Base-by-base conservation (phyloP, 768 basidiomycete species). In the Mycena floridula region DNA sequence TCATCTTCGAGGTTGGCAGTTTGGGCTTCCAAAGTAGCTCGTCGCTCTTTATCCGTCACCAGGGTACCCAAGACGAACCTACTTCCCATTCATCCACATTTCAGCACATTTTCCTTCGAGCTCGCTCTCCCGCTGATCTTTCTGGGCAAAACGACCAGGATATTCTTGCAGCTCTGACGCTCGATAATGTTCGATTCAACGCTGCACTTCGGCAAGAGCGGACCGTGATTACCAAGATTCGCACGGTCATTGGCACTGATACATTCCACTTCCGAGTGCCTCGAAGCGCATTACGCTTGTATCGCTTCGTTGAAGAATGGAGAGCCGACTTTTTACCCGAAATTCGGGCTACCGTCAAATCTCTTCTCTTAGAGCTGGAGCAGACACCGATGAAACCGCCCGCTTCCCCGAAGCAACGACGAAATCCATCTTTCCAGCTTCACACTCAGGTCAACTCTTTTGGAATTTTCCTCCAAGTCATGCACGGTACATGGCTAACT, bases 401-500 rank as follows among this genome's bases (percentile, higher is more conserved):
- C 5, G 56, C 67, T 12, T 54, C 53, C 27, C 61, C 66, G 37
- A 23, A 51, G 61, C 13, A 12, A 15, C 48, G 51, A 5, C 56
- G 56, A 23, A 54, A 40, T 24, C 57, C 62, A 42, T 58, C 61
- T 7, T 50, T 79, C 25, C 75, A 82, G 37, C 46, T 86, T 13
- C 76, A 84, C 49, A 68, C 74, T 4, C 68, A 70, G 22, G 45
- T 89, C 7, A 54, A 59, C 4, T 73, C 72, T 18, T 57, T 81
- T 20, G 73, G 74, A 21, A 67, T 89, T 7, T 76, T 78, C 3
- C 72, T 92, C 5, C 89, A 90, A 54, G 81, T 91, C 30, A 89
- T 91, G 84, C 86, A 82, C 48, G 88, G 87, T 16, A 91, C 88
- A 1, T 92, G 89, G 89, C 61, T 91, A 25, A 81, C 85, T 7